These are phyloP conservation scores for Tagetes patula DNA, from an alignment of 129 eudicot species.

Conservation along the genomic window DNA sequence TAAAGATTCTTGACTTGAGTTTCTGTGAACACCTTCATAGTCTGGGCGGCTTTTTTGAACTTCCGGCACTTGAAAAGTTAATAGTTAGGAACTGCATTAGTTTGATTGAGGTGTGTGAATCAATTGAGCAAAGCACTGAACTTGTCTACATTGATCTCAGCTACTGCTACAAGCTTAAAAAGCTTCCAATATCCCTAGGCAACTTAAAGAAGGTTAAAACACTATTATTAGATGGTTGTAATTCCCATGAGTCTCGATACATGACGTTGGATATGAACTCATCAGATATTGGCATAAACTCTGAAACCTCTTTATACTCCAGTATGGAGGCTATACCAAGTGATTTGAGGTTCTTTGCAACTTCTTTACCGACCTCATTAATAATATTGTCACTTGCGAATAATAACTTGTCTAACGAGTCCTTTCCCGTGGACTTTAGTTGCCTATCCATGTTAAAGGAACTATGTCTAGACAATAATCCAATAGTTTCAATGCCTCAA, in stretches of 20 bases:
- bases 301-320: not conserved
- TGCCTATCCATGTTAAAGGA: not conserved
- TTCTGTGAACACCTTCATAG: not conserved
- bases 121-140: slow-evolving; percentile 3
- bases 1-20: slow-evolving; percentile 21
- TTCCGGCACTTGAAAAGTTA: slow-evolving; percentile 10
- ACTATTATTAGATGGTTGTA: slow-evolving; percentile 1
- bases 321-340: not conserved
- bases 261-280: not conserved
- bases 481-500: slow-evolving; percentile 11
- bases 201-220: not conserved
- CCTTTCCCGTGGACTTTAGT: slow-evolving; percentile 16
- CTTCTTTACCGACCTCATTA: slow-evolving; percentile 8
- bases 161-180: not conserved
- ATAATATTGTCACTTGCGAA: slow-evolving; percentile 10
- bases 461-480: slow-evolving; percentile 10
- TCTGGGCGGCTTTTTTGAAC: not conserved
- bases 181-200: not conserved
- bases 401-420: slow-evolving; percentile 13
- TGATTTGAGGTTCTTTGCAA: not conserved
- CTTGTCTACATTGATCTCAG: slow-evolving; percentile 19
- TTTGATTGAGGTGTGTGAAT: slow-evolving; percentile 13
- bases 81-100: not conserved
- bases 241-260: not conserved
- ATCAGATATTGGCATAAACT: not conserved